phyloP scores from a whole-genome alignment of 371 early-diverging fungal species.

The Choanephora cucurbitarum region DNA sequence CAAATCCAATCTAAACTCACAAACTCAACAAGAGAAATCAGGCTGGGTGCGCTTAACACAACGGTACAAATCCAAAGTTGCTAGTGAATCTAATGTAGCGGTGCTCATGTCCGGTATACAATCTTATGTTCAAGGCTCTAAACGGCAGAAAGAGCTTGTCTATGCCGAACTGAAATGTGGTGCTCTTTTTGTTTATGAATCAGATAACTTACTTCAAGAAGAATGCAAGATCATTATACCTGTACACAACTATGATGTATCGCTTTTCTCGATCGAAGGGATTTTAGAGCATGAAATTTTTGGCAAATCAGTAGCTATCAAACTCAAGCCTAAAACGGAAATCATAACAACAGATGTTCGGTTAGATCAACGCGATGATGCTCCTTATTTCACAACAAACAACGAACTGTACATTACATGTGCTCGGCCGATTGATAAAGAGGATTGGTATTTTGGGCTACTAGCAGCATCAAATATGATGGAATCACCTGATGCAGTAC shows the following conservation, averaged over 20 bases:
- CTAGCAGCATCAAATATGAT: constrained; percentile 45
- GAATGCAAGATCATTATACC: constrained; percentile 74
- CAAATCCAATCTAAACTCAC: constrained; percentile 2
- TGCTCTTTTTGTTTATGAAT: constrained; percentile 80
- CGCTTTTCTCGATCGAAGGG: constrained; percentile 55
- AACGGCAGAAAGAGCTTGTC: constrained; percentile 37
- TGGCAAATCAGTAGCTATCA: constrained; percentile 53
- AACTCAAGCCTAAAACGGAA: constrained; percentile 34
- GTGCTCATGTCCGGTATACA: constrained; percentile 30
- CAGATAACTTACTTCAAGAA: constrained; percentile 58
- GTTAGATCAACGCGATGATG: constrained; percentile 1
- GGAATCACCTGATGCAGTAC: constrained; percentile 25
- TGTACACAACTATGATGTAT: constrained; percentile 67
- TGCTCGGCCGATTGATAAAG: constrained; percentile 73
- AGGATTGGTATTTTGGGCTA: constrained; percentile 83
- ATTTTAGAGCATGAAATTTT: constrained; percentile 57
- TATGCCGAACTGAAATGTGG: constrained; percentile 81
- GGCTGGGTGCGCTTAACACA: constrained; percentile 44
- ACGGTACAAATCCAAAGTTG: constrained; percentile 17
- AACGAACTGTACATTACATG: constrained; percentile 50
- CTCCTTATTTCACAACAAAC: constrained; percentile 9
- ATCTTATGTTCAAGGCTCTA: constrained; percentile 23
- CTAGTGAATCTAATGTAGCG: constrained; percentile 8
- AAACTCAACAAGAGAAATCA: constrained; percentile 26
- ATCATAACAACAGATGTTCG: constrained; percentile 4